A percentile compares a stretch with the other conserved stretches of the same genome.
phyloP scores from a whole-genome alignment of 2,329 filamentous ascomycete genomes.

The Hymenoscyphus repandus region DNA sequence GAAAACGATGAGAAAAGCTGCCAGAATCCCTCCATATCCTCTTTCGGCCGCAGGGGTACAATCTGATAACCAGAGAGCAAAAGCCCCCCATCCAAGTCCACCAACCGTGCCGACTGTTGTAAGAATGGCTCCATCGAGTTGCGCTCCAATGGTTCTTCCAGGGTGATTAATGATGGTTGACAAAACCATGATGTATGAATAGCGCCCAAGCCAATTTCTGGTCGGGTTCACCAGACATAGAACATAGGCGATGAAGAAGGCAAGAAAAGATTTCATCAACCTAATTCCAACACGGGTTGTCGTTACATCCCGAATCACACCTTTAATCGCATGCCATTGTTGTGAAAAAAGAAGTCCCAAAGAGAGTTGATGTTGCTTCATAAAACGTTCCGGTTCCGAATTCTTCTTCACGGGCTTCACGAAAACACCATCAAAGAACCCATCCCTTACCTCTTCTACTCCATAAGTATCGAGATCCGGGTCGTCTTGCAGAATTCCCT shows the following conservation, averaged over 20 bases:
- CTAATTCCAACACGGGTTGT: constrained; percentile 48
- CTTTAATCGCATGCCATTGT: constrained; percentile 41
- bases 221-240: constrained; percentile 47
- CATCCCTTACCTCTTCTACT: constrained; percentile 38
- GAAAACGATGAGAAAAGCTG: constrained; percentile 48
- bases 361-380: constrained; percentile 43
- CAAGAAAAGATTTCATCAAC: constrained; percentile 48
- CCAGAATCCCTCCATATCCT: constrained; percentile 51
- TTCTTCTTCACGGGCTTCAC: constrained; percentile 37
- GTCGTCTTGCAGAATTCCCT: constrained; percentile 31
- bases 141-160: constrained; percentile 49
- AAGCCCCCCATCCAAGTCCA: constrained; percentile 50
- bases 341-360: constrained; percentile 41
- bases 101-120: constrained; percentile 49
- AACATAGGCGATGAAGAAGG: constrained; percentile 51
- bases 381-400: constrained; percentile 39
- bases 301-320: constrained; percentile 36
- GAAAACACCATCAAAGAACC: constrained; percentile 40
- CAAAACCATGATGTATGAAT: constrained; percentile 51
- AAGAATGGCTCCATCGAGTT: constrained; percentile 49
- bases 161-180: constrained; percentile 55
- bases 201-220: constrained; percentile 46
- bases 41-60: constrained; percentile 39
- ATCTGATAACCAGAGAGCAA: constrained; percentile 50
- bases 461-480: constrained; percentile 38